Evolutionary conservation across 1,139 yeast species (phyloP).

Genomic region (Yamadazyma sp.): DNA sequence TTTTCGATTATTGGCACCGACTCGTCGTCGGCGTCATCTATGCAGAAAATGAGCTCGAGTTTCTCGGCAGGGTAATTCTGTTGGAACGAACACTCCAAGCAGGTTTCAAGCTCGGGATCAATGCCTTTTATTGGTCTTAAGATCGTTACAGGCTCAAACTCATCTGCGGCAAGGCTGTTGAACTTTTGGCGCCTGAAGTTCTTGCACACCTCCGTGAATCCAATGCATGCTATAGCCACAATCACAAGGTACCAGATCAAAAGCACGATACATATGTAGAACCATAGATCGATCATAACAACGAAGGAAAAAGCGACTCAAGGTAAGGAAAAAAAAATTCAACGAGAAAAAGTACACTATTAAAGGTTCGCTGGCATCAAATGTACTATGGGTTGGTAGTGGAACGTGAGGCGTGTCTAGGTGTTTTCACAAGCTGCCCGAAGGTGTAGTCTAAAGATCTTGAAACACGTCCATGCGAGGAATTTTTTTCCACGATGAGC

Average conservation of each 20-base stretch:
- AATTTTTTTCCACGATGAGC: too few species aligned
- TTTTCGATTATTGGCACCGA: slow-evolving; percentile 57
- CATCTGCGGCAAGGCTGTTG: slow-evolving; percentile 8
- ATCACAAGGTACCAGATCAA: slow-evolving; percentile 48
- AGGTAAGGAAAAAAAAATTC: not conserved
- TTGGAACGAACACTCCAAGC: slow-evolving; percentile 65
- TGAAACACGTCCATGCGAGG: too few species aligned
- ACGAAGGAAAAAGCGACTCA: not conserved
- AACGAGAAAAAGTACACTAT: not conserved
- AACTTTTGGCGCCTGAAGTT: slow-evolving; percentile 33
- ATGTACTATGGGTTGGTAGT: too few species aligned
- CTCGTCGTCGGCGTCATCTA: slow-evolving; percentile 64
- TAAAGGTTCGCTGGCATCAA: not conserved
- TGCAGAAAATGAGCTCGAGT: slow-evolving; percentile 74
- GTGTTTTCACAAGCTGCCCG: too few species aligned
- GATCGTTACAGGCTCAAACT: slow-evolving; percentile 70
- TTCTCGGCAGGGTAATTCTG: slow-evolving; percentile 64
- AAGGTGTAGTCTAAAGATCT: too few species aligned
- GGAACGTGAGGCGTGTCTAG: too few species aligned
- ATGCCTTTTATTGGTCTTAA: slow-evolving; percentile 82
- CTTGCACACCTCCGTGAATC: slow-evolving; percentile 45
- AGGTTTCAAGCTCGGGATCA: slow-evolving; percentile 70
- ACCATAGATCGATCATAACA: slow-evolving; percentile 10
- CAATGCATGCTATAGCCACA: slow-evolving; percentile 42
- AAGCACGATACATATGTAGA: slow-evolving; percentile 13